Base-by-base conservation (phyloP, 495 filamentous ascomycete genomes). In the Podospora tetraspora region DNA sequence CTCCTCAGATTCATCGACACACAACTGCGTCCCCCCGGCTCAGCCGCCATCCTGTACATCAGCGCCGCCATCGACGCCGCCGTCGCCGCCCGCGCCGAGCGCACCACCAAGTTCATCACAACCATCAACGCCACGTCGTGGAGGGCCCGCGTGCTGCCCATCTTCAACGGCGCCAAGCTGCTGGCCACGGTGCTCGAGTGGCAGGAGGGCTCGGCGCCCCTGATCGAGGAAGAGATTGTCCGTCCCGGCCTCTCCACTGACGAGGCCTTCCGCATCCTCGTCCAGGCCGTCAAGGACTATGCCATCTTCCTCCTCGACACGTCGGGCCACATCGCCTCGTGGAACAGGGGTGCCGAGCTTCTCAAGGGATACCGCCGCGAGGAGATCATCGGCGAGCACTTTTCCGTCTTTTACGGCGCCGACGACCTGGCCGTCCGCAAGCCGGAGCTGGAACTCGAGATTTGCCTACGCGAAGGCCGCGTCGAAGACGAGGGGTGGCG, bases 401-500 rank as follows among this genome's bases (percentile, higher is more conserved):
- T 90, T 61, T 88, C 86, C 16, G 74, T 81, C 16, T 89, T 90
- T 69, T 90, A 90, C 73, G 78, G 86, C 64, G 71, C 77, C 27
- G 84, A 88, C 25, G 88, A 90, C 59, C 72, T 83, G 19, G 66
- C 69, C n/a, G 70, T 70, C 11, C 72, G 81, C 16, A 90, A 90
- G 70, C 87, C 87, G 1, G 80, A 74, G 27, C 81, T 78, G 63
- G 87, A 88, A 67, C 78, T 90, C 3, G 79, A 82, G 22, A 79
- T 86, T 3, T 88, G 86, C 73, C 62, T 90, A 67, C 83, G 81
- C 37, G 85, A 89, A 16, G 87, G 87, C 34, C 80, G 83, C 9
- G 84, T 88, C 19, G 86, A 89, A 71, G 88, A 89, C 66, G 88
- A 90, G 69, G 86, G 86, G 4, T 90, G 88, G 88, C 84, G 88